Base-by-base conservation (phyloP, 345 rosid species). In the Lepidium didymum region DNA sequence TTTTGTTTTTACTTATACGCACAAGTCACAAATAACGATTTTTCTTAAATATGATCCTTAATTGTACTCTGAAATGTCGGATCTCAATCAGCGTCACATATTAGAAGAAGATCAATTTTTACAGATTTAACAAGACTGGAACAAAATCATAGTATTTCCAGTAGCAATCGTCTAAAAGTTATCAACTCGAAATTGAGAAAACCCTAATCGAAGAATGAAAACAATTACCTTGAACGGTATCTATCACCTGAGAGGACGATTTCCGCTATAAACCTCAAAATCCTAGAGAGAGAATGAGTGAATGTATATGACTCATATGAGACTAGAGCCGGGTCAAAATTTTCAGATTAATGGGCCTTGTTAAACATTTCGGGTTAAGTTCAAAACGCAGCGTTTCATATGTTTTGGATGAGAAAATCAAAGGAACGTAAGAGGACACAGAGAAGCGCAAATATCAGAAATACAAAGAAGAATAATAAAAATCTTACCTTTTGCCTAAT, bases 381-480 rank as follows among this genome's bases (percentile, higher is more conserved):
- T 27, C 31, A 31, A 60, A 52, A 61, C 62, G 55, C 62, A 51
- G 53, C 45, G 54, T 61, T 52, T 70, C 2, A n/a, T 51, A 8
- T 47, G 43, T 33, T 45, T 13, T 27, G 77, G 54, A 49, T 65
- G 58, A 64, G 58, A 49, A 49, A 43, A 29, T 13, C 46, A 33
- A 55, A 53, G 11, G 23, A 0, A 11, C n/a, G n/a, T 21, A 41
- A 55, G 64, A 15, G 36, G 14, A 6, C 31, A 31, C 27, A 62
- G 45, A 37, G 57, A 52, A 69, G 59, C 59, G 21, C 67, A 69
- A 50, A 31, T 59, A 59, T 18, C 52, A 27, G 50, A 55, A 6
- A 7, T 44, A 55, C 13, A 42, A 67, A 31, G 23, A 19, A 31
- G 46, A 43, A 70, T 55, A 21, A 38, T 2, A 16, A 46, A 0